Percentiles rank a stretch among this genome's conserved stretches.
Conservation (phyloP, 2,329 filamentous ascomycete species). For the Gnomoniopsis smithogilvyi region DNA sequence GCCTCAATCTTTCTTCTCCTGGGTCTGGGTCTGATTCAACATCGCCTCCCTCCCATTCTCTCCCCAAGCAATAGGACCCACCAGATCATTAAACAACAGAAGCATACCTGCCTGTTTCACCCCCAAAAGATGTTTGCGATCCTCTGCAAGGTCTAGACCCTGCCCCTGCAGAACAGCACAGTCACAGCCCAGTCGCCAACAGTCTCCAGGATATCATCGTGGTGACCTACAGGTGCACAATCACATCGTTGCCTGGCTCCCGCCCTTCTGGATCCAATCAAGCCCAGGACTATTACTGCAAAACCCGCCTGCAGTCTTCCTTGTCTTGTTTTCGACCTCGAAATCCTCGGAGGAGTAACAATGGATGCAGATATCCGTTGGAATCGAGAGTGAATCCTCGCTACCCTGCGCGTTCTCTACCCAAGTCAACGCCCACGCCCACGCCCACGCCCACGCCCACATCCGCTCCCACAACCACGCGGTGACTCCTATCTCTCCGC, state of each 20-base stretch:
- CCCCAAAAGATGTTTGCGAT: conserved; percentile 9
- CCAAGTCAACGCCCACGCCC: conserved; percentile 8
- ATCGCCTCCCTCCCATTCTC: not conserved
- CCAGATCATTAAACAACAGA: not conserved
- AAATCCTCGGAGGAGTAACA: conserved; percentile 23
- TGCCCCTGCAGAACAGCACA: conserved; percentile 5
- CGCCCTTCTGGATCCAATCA: conserved; percentile 5
- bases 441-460: conserved; percentile 9
- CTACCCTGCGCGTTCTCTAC: not conserved
- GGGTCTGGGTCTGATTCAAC: not conserved
- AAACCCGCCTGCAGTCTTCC: conserved; percentile 15
- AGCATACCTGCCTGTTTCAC: not conserved
- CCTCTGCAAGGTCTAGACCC: conserved; percentile 2
- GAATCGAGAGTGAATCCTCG: conserved; percentile 26
- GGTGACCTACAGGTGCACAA: conserved; percentile 5
- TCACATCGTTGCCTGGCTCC: conserved; percentile 13
- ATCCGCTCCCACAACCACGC: conserved; percentile 10
- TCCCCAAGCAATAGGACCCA: not conserved
- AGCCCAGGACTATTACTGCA: conserved; percentile 1
- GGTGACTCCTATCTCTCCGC: not conserved
- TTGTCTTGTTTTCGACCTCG: conserved; percentile 3
- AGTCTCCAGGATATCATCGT: conserved; percentile 1
- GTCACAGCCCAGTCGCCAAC: not conserved
- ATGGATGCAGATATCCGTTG: conserved; percentile 35
- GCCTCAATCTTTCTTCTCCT: not conserved